Percentiles rank a stretch among this genome's conserved stretches.
These are phyloP conservation scores for Tripterygium wilfordii DNA, from an alignment of 177 flowering plant species.

Conservation along the genomic window DNA sequence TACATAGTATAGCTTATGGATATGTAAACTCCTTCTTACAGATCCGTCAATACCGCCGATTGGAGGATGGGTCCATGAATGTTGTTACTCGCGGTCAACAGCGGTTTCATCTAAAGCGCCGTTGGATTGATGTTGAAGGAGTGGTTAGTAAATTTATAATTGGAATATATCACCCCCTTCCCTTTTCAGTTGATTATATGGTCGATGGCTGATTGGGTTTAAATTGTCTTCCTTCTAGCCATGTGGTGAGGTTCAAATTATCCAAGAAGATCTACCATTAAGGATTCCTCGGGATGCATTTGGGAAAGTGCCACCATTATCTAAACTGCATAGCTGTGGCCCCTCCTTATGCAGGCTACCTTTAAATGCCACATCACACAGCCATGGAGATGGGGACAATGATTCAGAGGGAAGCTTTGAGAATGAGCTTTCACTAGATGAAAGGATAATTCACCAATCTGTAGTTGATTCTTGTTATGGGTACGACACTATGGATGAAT, in stretches of 20 bases:
- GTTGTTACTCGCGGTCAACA: constrained; percentile 87
- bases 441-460: constrained; percentile 51
- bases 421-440: constrained; percentile 53
- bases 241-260: constrained; percentile 81
- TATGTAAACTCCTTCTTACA: constrained; percentile 12
- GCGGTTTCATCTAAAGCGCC: constrained; percentile 64
- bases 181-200: background rate
- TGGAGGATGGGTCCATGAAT: constrained; percentile 86
- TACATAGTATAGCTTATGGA: background rate
- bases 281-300: constrained; percentile 80
- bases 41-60: constrained; percentile 72
- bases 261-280: constrained; percentile 79
- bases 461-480: constrained; percentile 35
- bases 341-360: constrained; percentile 10
- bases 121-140: constrained; percentile 81
- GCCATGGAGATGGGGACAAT: constrained; percentile 28
- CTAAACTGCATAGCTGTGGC: constrained; percentile 16
- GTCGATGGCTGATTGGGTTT: constrained; percentile 3
- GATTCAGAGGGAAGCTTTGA: constrained; percentile 71
- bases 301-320: constrained; percentile 43
- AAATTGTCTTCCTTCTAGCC: constrained; percentile 42
- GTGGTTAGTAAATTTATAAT: constrained; percentile 38
- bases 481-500: constrained; percentile 42
- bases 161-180: background rate
- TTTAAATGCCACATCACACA: constrained; percentile 16